A percentile compares a stretch with the other conserved stretches of the same genome.
phyloP scores from a whole-genome alignment of 768 basidiomycete genomes.

The Agaricus blazei region DNA sequence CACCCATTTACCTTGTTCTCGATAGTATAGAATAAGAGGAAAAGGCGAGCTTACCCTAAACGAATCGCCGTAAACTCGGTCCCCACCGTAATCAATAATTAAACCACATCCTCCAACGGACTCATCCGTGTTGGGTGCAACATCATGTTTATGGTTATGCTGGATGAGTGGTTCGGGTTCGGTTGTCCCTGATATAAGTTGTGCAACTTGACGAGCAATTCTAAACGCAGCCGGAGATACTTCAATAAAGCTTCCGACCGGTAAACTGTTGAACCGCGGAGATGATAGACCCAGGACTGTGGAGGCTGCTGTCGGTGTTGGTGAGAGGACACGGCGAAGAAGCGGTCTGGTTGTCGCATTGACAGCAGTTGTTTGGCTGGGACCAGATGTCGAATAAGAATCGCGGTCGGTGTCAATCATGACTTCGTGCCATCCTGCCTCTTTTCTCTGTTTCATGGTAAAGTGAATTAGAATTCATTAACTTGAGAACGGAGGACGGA shows the following conservation, averaged over 20 bases:
- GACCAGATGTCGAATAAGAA: conserved; percentile 17
- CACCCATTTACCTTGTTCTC: neutral
- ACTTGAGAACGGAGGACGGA: conserved; percentile 23
- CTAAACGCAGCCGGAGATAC: conserved; percentile 70
- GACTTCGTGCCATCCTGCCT: conserved; percentile 83
- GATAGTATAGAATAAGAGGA: neutral
- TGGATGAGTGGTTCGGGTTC: conserved; percentile 1
- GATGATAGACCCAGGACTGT: conserved; percentile 61
- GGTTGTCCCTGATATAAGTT: conserved; percentile 39
- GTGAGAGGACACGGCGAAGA: conserved; percentile 65
- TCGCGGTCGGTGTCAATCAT: conserved; percentile 49
- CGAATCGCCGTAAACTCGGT: conserved; percentile 62
- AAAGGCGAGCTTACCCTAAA: conserved; percentile 62
- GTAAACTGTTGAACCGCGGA: conserved; percentile 61
- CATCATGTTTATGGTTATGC: conserved; percentile 7
- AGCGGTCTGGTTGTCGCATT: conserved; percentile 16
- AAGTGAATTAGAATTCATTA: neutral
- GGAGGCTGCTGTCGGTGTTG: conserved; percentile 42
- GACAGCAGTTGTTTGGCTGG: conserved; percentile 4
- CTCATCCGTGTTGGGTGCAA: conserved; percentile 3
- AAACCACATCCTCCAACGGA: conserved; percentile 56
- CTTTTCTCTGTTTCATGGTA: conserved; percentile 52
- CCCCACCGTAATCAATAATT: conserved; percentile 86
- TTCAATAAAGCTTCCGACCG: conserved; percentile 72
- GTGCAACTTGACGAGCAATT: conserved; percentile 62